Evolutionary conservation across 495 filamentous ascomycete genomes (phyloP), one percentile per base, ranked within the genome.

Genomic region (Penicillium manginii): DNA sequence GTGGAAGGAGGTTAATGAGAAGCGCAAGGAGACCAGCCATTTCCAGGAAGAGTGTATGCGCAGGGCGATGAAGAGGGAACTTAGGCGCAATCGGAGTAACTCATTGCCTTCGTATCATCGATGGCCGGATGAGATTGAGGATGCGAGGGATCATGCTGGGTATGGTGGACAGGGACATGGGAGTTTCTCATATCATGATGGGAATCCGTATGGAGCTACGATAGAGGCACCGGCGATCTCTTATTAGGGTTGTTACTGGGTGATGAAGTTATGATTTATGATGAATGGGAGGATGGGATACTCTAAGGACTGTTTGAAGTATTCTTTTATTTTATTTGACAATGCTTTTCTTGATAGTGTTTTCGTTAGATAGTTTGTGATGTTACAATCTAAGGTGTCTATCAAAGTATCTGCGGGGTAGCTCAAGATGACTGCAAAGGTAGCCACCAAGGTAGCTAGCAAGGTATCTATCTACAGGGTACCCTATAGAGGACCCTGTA

Each of bases 1-100:
- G 70, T 89, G 86, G 86, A 83, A 87, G 69, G 81, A 87, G 59
- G 84, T 84, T 59, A 79, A 84, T 40, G 81, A 88, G 72, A 79
- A 86, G 66, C 77, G 83, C 37, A 78, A 83, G 58, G 80, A 83
- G 55, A 73, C 74, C 29, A 65, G 75, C 7, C 73, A 85, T 50
- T 81, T 88, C 45, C 74, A 83, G 54, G 64, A 79, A 53, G 77
- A 83, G 65, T 47, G 45, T 47, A 3, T 47, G 11, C 18, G 21
- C 11, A 10, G 45, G 45, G 45, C 45, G 21, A 23, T 47, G 45
- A 47, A 11, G 15, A 72, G 77, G 1, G 51, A 54, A 29, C 51
- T 54, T 22, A 54, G 31, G 51, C 35, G 51, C 37, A 54, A 43
- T 18, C 51, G 19, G 35, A 54, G 33, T 42, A 26, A 54, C 39